phyloP scores from a whole-genome alignment of 345 rosid species.

The Bruguiera sexangula region DNA sequence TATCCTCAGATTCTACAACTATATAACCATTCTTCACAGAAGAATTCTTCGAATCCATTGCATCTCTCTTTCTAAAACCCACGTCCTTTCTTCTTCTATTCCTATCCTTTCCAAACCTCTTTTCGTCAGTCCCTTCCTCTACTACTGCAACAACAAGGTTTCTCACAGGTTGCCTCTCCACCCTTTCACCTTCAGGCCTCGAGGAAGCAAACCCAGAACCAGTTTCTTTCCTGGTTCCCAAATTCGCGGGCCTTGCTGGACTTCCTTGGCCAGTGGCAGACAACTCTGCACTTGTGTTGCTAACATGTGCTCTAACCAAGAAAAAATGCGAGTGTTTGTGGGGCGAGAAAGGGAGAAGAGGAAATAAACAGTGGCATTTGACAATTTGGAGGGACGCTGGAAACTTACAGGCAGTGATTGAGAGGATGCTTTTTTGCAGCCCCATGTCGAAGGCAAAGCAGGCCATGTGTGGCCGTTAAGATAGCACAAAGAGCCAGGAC shows the following conservation, averaged over 20 bases:
- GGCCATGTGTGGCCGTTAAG: conserved; percentile 59
- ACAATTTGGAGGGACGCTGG: conserved; percentile 17
- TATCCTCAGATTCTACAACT: conserved; percentile 3
- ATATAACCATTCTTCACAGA: conserved; percentile 18
- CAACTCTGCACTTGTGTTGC: conserved; percentile 23
- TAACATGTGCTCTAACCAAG: conserved; percentile 12
- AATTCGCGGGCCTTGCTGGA: conserved; percentile 15
- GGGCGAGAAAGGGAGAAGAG: conserved; percentile 18
- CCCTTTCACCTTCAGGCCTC: conserved; percentile 13
- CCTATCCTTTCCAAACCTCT: conserved; percentile 15
- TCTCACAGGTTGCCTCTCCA: conserved; percentile 16
- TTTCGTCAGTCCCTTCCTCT: conserved; percentile 26
- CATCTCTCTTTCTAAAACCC: conserved; percentile 16
- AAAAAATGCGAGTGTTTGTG: conserved; percentile 20
- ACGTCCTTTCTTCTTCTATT: conserved; percentile 16
- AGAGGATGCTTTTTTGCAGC: conserved; percentile 26
- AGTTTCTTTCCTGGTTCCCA: conserved; percentile 17
- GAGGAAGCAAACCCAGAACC: conserved; percentile 29
- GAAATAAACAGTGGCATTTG: conserved; percentile 23
- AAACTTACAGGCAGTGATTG: conserved; percentile 29
- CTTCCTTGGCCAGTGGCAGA: conserved; percentile 26
- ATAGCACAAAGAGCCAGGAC: neutral
- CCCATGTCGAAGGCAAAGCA: conserved; percentile 27
- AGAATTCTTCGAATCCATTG: conserved; percentile 21
- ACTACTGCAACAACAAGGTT: conserved; percentile 26